Base-by-base conservation (phyloP, 75 land plant genomes). In the Ceratopteris richardii region DNA sequence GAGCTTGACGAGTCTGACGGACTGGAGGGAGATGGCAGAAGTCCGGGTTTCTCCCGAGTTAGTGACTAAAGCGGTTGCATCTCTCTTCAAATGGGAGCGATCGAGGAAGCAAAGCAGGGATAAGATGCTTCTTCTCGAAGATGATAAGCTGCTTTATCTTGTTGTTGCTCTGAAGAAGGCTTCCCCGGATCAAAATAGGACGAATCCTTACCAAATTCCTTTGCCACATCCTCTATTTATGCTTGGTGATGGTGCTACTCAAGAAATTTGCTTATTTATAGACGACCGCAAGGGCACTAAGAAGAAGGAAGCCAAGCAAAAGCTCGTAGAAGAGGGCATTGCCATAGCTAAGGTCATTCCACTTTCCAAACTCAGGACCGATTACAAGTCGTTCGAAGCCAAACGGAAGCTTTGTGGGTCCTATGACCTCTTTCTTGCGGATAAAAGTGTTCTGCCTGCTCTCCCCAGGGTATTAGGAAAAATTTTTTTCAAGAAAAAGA, bases 401-500 rank as follows among this genome's bases (percentile, higher is more conserved):
- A 80, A 80, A 67, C 56, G 86, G 53, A 85, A 85, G 84, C 74
- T 89, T 9, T 85, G 90, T 44, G 95, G 75, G 33, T 85, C 86
- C 25, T 80, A 75, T 54, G 84, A 90, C 33, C 19, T 86, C 44
- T 86, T 90, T 41, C 84, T 25, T 26, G 37, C 37, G 7, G 37
- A 33, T 9, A 33, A 33, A 9, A 33, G 37, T 33, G 37, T 90
- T 9, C 61, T 80, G 17, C 79, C 80, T 9, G 44, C 72, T 42
- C 39, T 90, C 47, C 86, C 84, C 14, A 66, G 68, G 61, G 27
- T 78, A 30, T 41, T 90, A 17, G 87, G 91, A 10, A 86, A 83
- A 77, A 39, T 57, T 0, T 86, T 86, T 48, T 90, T 61, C 66
- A 79, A 77, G 80, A 90, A 77, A 80, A 90, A 78, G 73, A 86